These are phyloP conservation scores for Berberis vulgaris DNA, from an alignment of 164 flowering plant species.

Conservation along the genomic window DNA sequence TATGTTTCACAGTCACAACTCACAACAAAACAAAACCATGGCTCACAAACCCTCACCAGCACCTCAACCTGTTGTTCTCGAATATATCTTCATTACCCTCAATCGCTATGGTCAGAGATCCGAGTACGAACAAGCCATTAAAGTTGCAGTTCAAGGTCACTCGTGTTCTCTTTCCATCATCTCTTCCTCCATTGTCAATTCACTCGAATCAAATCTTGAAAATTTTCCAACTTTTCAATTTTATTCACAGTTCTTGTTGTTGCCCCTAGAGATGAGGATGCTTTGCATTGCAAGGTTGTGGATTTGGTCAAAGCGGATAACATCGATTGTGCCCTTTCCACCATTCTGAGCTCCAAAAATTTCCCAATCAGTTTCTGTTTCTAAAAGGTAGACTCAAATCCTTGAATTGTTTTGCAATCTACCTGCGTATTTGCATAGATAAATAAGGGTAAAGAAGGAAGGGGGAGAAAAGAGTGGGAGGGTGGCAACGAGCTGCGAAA, in stretches of 20 bases:
- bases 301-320: slow-evolving; percentile 58
- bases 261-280: slow-evolving; percentile 80
- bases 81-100: slow-evolving; percentile 84
- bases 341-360: slow-evolving; percentile 36
- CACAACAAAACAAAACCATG: slow-evolving; percentile 27
- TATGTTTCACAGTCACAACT: too few relatives aligned
- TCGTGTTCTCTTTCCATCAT: not conserved
- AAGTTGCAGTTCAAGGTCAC: slow-evolving; percentile 78
- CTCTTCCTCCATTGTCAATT: not conserved
- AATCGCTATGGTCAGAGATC: slow-evolving; percentile 56
- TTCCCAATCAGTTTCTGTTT: slow-evolving; percentile 43
- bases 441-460: too few relatives aligned
- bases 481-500: too few relatives aligned
- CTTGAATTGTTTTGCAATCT: not conserved
- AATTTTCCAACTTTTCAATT: not conserved
- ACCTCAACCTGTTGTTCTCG: slow-evolving; percentile 38
- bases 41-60: slow-evolving; percentile 56
- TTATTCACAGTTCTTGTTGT: slow-evolving; percentile 44
- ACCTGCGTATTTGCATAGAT: too few relatives aligned
- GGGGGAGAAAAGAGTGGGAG: too few relatives aligned
- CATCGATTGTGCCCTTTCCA: slow-evolving; percentile 52
- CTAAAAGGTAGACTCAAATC: slow-evolving; percentile 41
- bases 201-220: not conserved
- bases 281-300: slow-evolving; percentile 76
- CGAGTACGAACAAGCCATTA: slow-evolving; percentile 60